Conservation (phyloP, 352 stramenopile species). For the Blastocystis sp. region DNA sequence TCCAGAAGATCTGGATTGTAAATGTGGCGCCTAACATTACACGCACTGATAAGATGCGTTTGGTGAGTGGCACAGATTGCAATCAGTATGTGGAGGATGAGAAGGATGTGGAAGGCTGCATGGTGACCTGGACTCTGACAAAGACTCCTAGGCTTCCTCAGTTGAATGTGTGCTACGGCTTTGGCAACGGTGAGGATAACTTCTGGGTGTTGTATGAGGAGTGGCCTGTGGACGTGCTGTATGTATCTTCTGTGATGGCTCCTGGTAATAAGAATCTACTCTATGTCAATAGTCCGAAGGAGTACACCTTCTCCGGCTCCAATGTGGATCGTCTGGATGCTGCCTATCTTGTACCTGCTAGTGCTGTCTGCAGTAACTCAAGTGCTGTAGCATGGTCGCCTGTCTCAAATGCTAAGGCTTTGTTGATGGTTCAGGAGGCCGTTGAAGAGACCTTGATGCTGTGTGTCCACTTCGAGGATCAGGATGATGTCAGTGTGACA, state of each 20-base stretch:
- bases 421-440: constrained; percentile 7
- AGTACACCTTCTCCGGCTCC: constrained; percentile 20
- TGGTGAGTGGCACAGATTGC: constrained; percentile 24
- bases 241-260: not conserved
- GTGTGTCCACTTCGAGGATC: constrained; percentile 28
- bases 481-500: not conserved
- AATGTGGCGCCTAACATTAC: constrained; percentile 34
- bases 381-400: not conserved
- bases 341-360: constrained; percentile 2
- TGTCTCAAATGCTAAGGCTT: not conserved
- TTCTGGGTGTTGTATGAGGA: constrained; percentile 56
- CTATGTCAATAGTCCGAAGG: constrained; percentile 14
- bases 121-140: constrained; percentile 11
- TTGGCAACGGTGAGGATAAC: not conserved
- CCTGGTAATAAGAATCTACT: constrained; percentile 46
- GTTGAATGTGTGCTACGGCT: constrained; percentile 52
- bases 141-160: not conserved
- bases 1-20: not conserved
- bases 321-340: not conserved
- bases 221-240: constrained; percentile 32
- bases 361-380: not conserved
- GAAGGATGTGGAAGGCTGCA: constrained; percentile 22
- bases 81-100: constrained; percentile 14
- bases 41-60: constrained; percentile 23
- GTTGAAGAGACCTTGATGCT: constrained; percentile 37